Conservation (phyloP, 176 grass and related monocot species). For the Oropetium thomaeum region DNA sequence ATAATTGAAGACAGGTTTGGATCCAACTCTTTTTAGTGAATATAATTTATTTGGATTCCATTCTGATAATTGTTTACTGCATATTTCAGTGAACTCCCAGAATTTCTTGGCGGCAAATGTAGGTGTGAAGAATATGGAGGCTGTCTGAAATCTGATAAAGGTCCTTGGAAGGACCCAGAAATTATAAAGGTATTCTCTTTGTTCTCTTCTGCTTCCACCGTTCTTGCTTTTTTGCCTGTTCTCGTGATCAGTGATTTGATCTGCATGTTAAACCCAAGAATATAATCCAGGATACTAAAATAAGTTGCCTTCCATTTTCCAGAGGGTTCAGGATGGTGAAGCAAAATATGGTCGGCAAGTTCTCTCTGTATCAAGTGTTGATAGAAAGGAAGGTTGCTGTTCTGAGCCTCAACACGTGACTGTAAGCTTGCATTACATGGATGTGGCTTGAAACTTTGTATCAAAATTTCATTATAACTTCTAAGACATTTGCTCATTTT, state of each 20-base stretch:
- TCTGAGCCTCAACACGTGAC: conserved; percentile 35
- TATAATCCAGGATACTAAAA: background rate
- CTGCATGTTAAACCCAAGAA: background rate
- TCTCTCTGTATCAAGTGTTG: conserved; percentile 49
- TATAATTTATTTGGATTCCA: conserved; percentile 16
- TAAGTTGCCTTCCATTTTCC: conserved; percentile 17
- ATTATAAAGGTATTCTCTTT: conserved; percentile 66
- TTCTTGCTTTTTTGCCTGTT: conserved; percentile 4
- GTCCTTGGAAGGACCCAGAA: conserved; percentile 83
- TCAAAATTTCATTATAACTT: conserved; percentile 19
- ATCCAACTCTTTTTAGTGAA: conserved; percentile 5
- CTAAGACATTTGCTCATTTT: background rate
- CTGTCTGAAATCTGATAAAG: conserved; percentile 82
- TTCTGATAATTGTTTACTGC: conserved; percentile 34
- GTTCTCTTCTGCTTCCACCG: background rate
- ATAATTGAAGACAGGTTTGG: conserved; percentile 79
- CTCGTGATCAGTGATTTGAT: background rate
- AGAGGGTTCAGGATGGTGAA: conserved; percentile 88
- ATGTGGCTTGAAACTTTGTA: conserved; percentile 18
- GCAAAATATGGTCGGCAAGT: conserved; percentile 68
- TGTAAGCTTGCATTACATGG: conserved; percentile 43
- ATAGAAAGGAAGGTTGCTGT: conserved; percentile 59
- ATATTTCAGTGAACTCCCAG: conserved; percentile 78
- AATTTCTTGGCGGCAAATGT: conserved; percentile 90
- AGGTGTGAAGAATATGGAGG: conserved; percentile 79